phyloP scores from a whole-genome alignment of 2,329 filamentous ascomycete species.

The Ophiostoma populinum region DNA sequence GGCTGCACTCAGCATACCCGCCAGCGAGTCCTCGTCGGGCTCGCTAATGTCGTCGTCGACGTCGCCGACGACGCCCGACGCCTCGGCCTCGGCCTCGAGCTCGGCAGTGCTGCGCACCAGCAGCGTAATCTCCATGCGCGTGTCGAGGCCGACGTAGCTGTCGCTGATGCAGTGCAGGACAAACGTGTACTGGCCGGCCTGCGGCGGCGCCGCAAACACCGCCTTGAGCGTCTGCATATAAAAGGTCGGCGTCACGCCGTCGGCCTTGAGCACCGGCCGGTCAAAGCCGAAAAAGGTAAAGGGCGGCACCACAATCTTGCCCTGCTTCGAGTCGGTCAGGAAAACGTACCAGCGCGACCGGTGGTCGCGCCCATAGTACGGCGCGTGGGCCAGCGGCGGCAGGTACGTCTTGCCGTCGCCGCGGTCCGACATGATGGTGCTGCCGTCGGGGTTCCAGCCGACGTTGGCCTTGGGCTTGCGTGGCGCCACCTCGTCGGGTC shows the following conservation, averaged over 20 bases:
- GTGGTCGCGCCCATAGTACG: slow-evolving; percentile 78
- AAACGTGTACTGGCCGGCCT: slow-evolving; percentile 85
- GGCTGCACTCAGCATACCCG: slow-evolving; percentile 76
- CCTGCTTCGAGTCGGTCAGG: slow-evolving; percentile 82
- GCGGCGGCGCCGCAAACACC: slow-evolving; percentile 87
- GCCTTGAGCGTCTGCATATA: slow-evolving; percentile 93
- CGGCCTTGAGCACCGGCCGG: slow-evolving; percentile 64
- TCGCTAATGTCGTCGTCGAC: slow-evolving; percentile 95
- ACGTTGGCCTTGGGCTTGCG: slow-evolving; percentile 45
- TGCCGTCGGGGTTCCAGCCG: slow-evolving; percentile 43
- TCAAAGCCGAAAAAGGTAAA: slow-evolving; percentile 93
- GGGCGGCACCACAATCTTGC: slow-evolving; percentile 89
- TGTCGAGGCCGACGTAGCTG: slow-evolving; percentile 87
- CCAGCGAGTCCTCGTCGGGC: slow-evolving; percentile 87
- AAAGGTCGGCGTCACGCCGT: slow-evolving; percentile 68
- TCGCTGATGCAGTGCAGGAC: slow-evolving; percentile 89
- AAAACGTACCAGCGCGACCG: slow-evolving; percentile 89
- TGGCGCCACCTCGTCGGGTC: slow-evolving; percentile 69
- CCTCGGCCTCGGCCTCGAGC: slow-evolving; percentile 55
- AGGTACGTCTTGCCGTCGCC: slow-evolving; percentile 49
- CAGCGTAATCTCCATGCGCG: slow-evolving; percentile 77
- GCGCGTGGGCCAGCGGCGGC: slow-evolving; percentile 76
- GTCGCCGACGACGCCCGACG: background rate
- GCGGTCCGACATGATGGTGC: slow-evolving; percentile 26
- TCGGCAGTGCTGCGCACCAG: slow-evolving; percentile 79